phyloP scores from a whole-genome alignment of 805 yeast genomes.

The Starmerella gropengiesseri region DNA sequence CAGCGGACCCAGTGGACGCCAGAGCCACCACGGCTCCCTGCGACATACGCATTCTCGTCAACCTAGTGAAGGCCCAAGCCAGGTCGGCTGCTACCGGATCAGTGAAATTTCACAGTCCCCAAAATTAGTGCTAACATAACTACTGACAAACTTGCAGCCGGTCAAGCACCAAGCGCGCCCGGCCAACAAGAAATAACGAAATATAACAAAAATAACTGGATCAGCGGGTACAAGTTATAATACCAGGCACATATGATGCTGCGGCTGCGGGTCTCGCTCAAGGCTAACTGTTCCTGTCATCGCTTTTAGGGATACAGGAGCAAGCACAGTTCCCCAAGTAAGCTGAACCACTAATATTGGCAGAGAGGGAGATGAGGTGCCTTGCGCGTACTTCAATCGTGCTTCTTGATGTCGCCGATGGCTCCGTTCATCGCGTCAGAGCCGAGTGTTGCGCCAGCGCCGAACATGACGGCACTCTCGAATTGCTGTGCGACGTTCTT shows the following conservation, averaged over 20 bases:
- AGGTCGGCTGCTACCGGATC: neutral
- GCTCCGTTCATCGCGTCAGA: slow-evolving; percentile 52
- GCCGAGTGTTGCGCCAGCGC: slow-evolving; percentile 95
- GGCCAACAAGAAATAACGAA: neutral
- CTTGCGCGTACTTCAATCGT: neutral
- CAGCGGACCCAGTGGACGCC: slow-evolving; percentile 8
- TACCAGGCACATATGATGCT: too few species aligned
- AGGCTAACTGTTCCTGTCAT: too few species aligned
- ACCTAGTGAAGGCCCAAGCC: too few species aligned
- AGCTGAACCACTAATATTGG: too few species aligned
- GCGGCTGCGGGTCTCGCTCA: too few species aligned
- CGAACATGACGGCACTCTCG: slow-evolving; percentile 85
- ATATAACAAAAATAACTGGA: too few species aligned
- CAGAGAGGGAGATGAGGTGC: neutral
- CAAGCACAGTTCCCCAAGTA: neutral
- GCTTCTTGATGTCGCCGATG: slow-evolving; percentile 13
- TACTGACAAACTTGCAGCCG: neutral
- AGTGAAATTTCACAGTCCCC: neutral
- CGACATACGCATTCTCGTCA: neutral
- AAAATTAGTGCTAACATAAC: neutral
- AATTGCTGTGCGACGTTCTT: slow-evolving; percentile 53
- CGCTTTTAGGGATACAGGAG: too few species aligned
- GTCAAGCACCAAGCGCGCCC: neutral
- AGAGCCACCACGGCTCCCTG: slow-evolving; percentile 2
- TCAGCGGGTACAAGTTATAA: too few species aligned